These are phyloP conservation scores for Silene uniflora DNA, from an alignment of 148 eudicot species.

Conservation along the genomic window DNA sequence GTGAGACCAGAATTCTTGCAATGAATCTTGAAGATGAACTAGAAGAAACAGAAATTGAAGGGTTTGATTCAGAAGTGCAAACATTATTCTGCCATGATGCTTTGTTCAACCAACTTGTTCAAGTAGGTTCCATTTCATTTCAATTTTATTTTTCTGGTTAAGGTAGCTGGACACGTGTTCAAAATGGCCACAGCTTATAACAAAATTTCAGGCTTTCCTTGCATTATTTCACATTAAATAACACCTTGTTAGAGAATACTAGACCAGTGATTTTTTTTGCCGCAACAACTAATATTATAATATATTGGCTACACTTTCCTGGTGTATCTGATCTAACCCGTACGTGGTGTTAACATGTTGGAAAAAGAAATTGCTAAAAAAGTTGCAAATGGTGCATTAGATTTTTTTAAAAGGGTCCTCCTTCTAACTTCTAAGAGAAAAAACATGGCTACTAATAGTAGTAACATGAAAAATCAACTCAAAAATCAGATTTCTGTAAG, in stretches of 20 bases:
- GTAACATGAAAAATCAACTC: not conserved
- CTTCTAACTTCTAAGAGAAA: too few species aligned
- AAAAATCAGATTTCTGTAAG: not conserved
- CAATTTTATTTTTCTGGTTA: conserved; percentile 3
- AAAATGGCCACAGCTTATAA: not conserved
- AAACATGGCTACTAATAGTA: too few species aligned
- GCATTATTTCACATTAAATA: not conserved
- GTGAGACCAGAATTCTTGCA: conserved; percentile 91
- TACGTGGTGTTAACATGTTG: too few species aligned
- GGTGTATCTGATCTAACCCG: not conserved
- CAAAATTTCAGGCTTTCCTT: not conserved
- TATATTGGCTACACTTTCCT: not conserved
- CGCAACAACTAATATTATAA: too few species aligned
- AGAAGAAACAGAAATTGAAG: conserved; percentile 99
- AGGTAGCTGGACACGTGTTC: not conserved
- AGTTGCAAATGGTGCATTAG: too few species aligned
- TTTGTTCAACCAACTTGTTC: conserved; percentile 80
- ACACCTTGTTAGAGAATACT: not conserved
- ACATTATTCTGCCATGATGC: conserved; percentile 96
- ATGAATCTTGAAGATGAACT: conserved; percentile 95
- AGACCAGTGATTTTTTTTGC: not conserved
- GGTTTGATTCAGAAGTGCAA: conserved; percentile 83
- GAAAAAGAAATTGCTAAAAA: too few species aligned
- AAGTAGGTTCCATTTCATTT: conserved; percentile 41
- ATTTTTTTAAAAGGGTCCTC: too few species aligned